Evolutionary conservation across 2,329 filamentous ascomycete genomes (phyloP).

Genomic region (Onygena corvina): DNA sequence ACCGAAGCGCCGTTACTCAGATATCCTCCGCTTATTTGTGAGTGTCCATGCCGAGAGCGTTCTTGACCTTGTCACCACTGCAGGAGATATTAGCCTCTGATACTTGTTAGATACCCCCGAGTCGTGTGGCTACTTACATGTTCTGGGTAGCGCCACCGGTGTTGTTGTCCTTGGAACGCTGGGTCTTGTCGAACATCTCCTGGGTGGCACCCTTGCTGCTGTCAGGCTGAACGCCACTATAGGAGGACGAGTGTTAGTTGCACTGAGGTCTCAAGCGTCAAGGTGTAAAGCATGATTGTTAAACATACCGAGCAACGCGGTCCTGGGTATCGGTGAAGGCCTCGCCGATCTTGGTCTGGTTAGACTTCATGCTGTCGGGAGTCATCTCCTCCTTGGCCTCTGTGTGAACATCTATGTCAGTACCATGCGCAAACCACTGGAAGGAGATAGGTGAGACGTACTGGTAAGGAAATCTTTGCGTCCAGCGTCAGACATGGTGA

Average conservation of each 20-base stretch:
- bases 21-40: constrained; percentile 8
- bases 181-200: constrained; percentile 39
- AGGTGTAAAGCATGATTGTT: neutral
- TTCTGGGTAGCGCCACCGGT: constrained; percentile 31
- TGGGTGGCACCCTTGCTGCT: constrained; percentile 44
- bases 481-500: constrained; percentile 48
- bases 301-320: constrained; percentile 40
- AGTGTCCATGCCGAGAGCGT: constrained; percentile 29
- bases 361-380: constrained; percentile 51
- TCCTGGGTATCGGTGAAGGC: constrained; percentile 44
- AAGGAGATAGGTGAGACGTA: constrained; percentile 21
- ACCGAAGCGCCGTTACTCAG: neutral
- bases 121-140: constrained; percentile 26
- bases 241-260: neutral
- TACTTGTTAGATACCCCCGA: neutral
- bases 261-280: no score
- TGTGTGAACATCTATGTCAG: constrained; percentile 13
- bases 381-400: constrained; percentile 47
- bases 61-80: constrained; percentile 36
- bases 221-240: constrained; percentile 40
- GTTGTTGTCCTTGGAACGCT: constrained; percentile 35
- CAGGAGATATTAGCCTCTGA: neutral
- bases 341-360: constrained; percentile 48
- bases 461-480: constrained; percentile 50
- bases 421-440: neutral